Base-by-base conservation (phyloP, 345 rosid genomes). In the Eutrema japonicum region DNA sequence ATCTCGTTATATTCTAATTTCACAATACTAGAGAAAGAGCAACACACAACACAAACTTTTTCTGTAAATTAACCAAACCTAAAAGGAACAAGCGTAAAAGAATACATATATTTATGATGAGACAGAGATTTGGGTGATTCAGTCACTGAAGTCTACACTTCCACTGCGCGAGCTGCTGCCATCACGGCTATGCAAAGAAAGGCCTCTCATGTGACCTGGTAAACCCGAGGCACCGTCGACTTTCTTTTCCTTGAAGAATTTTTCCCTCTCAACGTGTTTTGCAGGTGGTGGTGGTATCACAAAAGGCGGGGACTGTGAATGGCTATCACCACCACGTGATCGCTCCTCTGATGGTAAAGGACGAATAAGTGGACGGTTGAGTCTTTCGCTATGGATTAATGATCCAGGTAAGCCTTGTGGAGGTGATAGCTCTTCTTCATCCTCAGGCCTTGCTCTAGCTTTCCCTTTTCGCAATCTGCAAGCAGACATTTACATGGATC, bases 251-350 rank as follows among this genome's bases (percentile, higher is more conserved):
- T 86, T 82, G 67, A 95, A 95, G 82, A 90, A 95, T n/a, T 45
- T 88, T 70, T 95, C 96, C 85, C 99, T 86, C 80, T 95, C 97
- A 7, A 83, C 8, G 26, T 87, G 96, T 77, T 90, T 92, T 56
- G 99, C 86, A 51, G 99, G 97, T 9, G 99, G 99, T 5, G 99
- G 99, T 10, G 99, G 99, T 70, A 95, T 88, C 13, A 78, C 86
- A 55, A 85, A 82, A 16, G 85, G 63, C 16, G 87, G 82, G 22
- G 78, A 75, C 53, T 85, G 80, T 26, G 81, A 67, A 18, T 30
- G 57, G 56, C 77, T 63, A 57, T 85, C 87, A 63, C 58, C 16
- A 66, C 61, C 11, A 3, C 79, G 82, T 33, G 78, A 62, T 60
- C 41, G 65, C 42, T 32, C 71, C 80, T 74, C 95, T 10, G 74